Evolutionary conservation across 805 yeast species (phyloP).

Genomic region (Candida manassasensis): DNA sequence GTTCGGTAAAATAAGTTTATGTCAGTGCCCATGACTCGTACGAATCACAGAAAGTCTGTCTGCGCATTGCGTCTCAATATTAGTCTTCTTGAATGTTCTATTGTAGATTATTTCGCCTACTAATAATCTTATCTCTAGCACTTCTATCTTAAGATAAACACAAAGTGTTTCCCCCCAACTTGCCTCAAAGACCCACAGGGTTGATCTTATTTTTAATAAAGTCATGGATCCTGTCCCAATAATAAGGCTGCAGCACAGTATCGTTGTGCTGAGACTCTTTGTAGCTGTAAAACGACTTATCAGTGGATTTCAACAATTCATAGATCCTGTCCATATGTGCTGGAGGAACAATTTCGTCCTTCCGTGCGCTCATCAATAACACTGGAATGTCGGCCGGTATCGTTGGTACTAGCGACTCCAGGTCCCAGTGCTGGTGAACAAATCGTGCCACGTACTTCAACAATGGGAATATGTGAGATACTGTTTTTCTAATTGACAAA

Average conservation of each 20-base stretch:
- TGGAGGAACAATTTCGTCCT: slow-evolving; percentile 93
- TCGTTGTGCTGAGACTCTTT: slow-evolving; percentile 75
- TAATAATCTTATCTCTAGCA: not conserved
- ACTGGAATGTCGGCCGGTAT: slow-evolving; percentile 57
- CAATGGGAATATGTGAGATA: slow-evolving; percentile 69
- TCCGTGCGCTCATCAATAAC: slow-evolving; percentile 64
- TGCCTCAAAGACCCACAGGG: slow-evolving; percentile 32
- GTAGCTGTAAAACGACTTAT: slow-evolving; percentile 52
- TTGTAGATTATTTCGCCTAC: not conserved
- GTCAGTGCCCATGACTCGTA: too few relatives aligned
- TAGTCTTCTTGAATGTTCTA: too few relatives aligned
- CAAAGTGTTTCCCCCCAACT: too few relatives aligned
- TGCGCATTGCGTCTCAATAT: too few relatives aligned
- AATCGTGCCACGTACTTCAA: slow-evolving; percentile 50
- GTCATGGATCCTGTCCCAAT: slow-evolving; percentile 66
- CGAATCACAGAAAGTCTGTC: too few relatives aligned
- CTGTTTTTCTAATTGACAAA: slow-evolving; percentile 64
- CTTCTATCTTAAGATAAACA: too few relatives aligned
- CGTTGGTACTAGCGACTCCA: slow-evolving; percentile 52
- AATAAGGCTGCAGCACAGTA: slow-evolving; percentile 67
- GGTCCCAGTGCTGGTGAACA: slow-evolving; percentile 82
- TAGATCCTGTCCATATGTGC: slow-evolving; percentile 63
- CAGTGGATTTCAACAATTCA: slow-evolving; percentile 44
- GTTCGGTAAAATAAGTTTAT: too few relatives aligned
- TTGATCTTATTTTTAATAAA: slow-evolving; percentile 46